A percentile compares a stretch with the other conserved stretches of the same genome.
Evolutionary conservation across 768 basidiomycete species (phyloP).

Genomic region (Pilatotrama ljubarskyi): DNA sequence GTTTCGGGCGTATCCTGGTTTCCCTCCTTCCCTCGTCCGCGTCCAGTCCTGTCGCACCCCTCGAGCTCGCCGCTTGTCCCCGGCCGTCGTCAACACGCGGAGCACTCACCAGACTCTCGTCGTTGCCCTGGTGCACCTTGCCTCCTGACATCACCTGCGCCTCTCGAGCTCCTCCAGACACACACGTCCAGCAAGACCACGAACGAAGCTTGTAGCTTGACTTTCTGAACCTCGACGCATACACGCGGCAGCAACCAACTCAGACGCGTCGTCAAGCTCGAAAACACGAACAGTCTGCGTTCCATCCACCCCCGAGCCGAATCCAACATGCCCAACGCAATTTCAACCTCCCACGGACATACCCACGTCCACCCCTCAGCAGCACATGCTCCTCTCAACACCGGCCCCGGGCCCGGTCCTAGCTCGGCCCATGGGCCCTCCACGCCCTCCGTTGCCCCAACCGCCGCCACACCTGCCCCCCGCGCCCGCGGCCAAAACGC

Average conservation of each 20-base stretch:
- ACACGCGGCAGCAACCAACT: background rate
- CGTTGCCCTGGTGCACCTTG: no score
- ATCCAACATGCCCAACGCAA: background rate
- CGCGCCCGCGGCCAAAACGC: constrained; percentile 10
- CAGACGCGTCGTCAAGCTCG: background rate
- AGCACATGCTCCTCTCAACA: background rate
- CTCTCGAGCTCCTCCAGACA: no score
- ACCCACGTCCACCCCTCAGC: background rate
- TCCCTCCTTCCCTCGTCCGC: no score
- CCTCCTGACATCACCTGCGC: no score
- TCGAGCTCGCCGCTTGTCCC: no score
- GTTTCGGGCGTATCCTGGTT: no score
- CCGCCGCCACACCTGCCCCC: constrained; percentile 1
- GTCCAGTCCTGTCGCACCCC: no score
- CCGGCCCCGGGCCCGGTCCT: background rate
- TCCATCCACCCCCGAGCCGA: no score
- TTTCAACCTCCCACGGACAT: background rate
- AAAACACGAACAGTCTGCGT: background rate
- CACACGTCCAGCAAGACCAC: no score
- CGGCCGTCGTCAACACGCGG: no score
- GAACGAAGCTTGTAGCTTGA: no score
- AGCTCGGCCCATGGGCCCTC: background rate
- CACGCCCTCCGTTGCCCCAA: background rate
- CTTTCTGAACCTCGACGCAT: background rate
- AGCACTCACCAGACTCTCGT: no score